These are phyloP conservation scores for Tetracladium marchalianum DNA, from an alignment of 495 filamentous ascomycete genomes.

Conservation along the genomic window DNA sequence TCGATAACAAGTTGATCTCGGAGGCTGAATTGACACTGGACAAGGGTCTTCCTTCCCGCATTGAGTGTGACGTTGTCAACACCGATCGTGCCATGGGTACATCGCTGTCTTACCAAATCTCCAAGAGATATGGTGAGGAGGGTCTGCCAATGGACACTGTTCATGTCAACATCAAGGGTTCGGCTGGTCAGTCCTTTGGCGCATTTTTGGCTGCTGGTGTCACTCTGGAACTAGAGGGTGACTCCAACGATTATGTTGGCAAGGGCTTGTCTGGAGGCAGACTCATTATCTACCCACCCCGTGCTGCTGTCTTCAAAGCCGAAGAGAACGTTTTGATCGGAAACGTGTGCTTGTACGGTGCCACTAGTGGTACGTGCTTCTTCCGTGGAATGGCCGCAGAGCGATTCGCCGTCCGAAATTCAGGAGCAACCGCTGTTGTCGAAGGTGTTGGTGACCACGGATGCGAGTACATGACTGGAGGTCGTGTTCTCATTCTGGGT, in stretches of 20 bases:
- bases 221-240: constrained; percentile 93
- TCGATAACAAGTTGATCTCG: constrained; percentile 98
- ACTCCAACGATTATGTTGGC: constrained; percentile 96
- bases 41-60: constrained; percentile 88
- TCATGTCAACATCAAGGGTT: constrained; percentile 97
- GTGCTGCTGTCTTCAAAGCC: constrained; percentile 87
- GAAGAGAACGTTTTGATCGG: constrained; percentile 97
- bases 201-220: constrained; percentile 92
- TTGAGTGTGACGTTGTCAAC: constrained; percentile 98
- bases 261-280: constrained; percentile 96
- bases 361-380: constrained; percentile 87
- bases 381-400: constrained; percentile 97
- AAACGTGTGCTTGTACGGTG: constrained; percentile 96
- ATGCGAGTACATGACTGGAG: constrained; percentile 99
- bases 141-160: constrained; percentile 92
- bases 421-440: constrained; percentile 90
- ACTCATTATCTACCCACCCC: constrained; percentile 92
- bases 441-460: constrained; percentile 97
- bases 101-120: constrained; percentile 94
- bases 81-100: constrained; percentile 94
- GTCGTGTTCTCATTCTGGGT: constrained; percentile 82
- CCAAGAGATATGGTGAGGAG: constrained; percentile 80
- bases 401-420: constrained; percentile 97
- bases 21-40: constrained; percentile 95
- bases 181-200: constrained; percentile 95